Base-by-base conservation (phyloP, 78 protist genomes). In the Blattamonas nauphoetae region DNA sequence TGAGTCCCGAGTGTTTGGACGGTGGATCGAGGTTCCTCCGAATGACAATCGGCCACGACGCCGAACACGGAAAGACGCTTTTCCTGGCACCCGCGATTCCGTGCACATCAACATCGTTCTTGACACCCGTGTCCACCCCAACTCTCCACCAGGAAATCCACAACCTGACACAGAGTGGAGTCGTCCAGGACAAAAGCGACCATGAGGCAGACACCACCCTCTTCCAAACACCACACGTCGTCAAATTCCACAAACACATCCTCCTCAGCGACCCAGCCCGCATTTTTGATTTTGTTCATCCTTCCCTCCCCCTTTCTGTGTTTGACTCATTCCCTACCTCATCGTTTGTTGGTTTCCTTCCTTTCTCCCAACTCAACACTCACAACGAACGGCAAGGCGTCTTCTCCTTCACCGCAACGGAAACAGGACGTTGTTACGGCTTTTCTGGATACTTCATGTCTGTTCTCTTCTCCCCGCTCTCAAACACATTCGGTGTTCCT, bases 1-100 rank as follows among this genome's bases (percentile, higher is more conserved):
- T 98, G n/a, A 93, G 97, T 32, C 99, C 99, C 3, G 99, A 98
- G 94, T 98, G 99, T 85, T 89, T 97, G 41, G 99, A 97, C 81
- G 98, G 98, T 21, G 89, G 85, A 32, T 44, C 33, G 85, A 81
- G 64, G 38, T 44, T 55, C 21, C 21, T 55, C 38, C 32, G 43
- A 5, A 77, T 32, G n/a, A 43, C 46, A 41, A 35, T 35, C 42
- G 45, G 2, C 85, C 63, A 11, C 85, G 41, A 34, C 45, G 45
- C 45, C 85, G 36, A 38, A 34, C 80, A 2, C 80, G 1, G 43
- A 6, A 34, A 34, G 43, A 34, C 80, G 2, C 80, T 6, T 4
- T 38, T 5, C 80, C 33, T 38, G 2, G 43, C 36, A 36, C 80
- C 43, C 80, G 42, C 85, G 42, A 6, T 21, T 21, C 83, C 21